A percentile compares a stretch with the other conserved stretches of the same genome.
Conservation (phyloP, 495 filamentous ascomycete genomes). For the Penicillium samsonianum region DNA sequence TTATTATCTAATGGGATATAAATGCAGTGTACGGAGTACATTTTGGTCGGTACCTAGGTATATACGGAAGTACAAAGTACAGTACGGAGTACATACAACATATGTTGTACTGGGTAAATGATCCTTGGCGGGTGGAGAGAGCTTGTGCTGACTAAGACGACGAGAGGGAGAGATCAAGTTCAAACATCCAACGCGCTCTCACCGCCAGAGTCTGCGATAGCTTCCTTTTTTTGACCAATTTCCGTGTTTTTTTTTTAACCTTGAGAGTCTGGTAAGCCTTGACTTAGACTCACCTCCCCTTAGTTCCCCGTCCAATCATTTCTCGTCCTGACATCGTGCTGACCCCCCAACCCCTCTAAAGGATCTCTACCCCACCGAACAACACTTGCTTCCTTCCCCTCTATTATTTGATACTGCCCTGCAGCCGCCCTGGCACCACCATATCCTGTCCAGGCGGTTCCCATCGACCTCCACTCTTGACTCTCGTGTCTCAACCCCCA, state of each 20-base stretch:
- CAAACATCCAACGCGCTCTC: conserved; percentile 26
- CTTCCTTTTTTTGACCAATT: conserved; percentile 17
- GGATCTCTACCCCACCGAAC: conserved; percentile 31
- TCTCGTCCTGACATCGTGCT: conserved; percentile 13
- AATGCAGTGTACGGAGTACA: no score
- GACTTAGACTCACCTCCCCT: neutral
- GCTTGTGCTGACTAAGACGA: conserved; percentile 22
- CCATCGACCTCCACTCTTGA: conserved; percentile 10
- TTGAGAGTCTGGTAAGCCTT: neutral
- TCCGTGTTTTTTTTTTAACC: conserved; percentile 7
- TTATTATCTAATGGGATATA: neutral
- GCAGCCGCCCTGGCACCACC: conserved; percentile 13
- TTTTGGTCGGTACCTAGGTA: no score
- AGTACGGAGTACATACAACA: no score
- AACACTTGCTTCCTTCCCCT: conserved; percentile 10
- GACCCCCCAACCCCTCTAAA: conserved; percentile 35
- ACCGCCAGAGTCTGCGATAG: conserved; percentile 34
- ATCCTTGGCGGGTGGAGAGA: neutral
- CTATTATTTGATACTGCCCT: conserved; percentile 11
- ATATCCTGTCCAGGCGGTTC: conserved; percentile 12
- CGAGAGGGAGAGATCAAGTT: conserved; percentile 13
- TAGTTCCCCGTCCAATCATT: conserved; percentile 14
- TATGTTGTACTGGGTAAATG: neutral
- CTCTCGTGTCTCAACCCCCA: conserved; percentile 20
- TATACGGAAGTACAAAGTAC: no score